Base-by-base conservation (phyloP, 2,329 filamentous ascomycete species). In the Periconia sp. region DNA sequence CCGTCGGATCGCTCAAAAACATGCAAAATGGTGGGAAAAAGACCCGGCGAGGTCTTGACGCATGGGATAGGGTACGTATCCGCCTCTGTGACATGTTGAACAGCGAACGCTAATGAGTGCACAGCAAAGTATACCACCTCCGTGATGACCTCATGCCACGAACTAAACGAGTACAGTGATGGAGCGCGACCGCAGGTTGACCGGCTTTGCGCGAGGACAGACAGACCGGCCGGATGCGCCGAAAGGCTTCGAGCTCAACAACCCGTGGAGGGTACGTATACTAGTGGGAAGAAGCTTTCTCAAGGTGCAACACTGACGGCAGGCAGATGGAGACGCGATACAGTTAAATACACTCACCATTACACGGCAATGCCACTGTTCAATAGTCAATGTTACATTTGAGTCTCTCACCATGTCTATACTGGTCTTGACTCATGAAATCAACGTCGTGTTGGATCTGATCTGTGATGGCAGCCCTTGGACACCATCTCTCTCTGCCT, bases 1-100 rank as follows among this genome's bases (percentile, higher is more conserved):
- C 79, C 43, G 72, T 86, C 50, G 76, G 77, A 46, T 76, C 77
- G 55, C 72, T 83, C 61, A 79, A 77, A 71, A 74, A 79, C 64
- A 79, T 80, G 68, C 75, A 81, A 62, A 86, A 85, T 62, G 82
- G 83, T 50, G 79, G 80, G 58, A 86, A 86, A 76, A 75, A 76
- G 63, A 70, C 72, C 34, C 75, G 83, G 63, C 80, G 81, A 66
- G 81, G 79, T 51, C 68, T 80, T 52, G 83, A 86, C 68, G 72
- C 75, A 55, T 86, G 83, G 83, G 83, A 86, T 63, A 82, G 75
- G 71, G 83, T 85, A 70, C 69, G 79, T 73, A 34, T 26, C 18
- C 25, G 15, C 1, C 8, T 30, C 4, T 10, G 19, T 34, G 26
- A 29, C 52, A 10, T 35, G 18, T 12, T 35, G 39, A 47, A 43